These are phyloP conservation scores for Pueraria montana DNA, from an alignment of 306 rosid genomes.

Conservation along the genomic window DNA sequence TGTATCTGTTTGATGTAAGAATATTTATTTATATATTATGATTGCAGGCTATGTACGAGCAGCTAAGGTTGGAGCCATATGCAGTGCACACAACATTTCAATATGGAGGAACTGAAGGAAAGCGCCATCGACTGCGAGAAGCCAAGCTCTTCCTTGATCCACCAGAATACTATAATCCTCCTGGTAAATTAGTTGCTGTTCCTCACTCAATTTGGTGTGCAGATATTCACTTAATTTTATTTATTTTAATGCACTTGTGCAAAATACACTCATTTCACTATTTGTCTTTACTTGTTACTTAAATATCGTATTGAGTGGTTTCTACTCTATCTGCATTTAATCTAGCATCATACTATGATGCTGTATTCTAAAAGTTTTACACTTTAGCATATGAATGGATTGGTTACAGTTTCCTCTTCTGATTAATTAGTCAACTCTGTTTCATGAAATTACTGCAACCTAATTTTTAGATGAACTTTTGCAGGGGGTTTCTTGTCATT, in stretches of 20 bases:
- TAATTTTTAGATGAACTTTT: slow-evolving; percentile 53
- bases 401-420: slow-evolving; percentile 33
- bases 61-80: slow-evolving; percentile 89
- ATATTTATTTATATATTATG: slow-evolving; percentile 22
- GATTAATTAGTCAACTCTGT: slow-evolving; percentile 27
- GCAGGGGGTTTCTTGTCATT: slow-evolving; percentile 93
- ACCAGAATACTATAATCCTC: slow-evolving; percentile 85
- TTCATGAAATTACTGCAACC: slow-evolving; percentile 36
- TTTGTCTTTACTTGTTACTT: slow-evolving; percentile 34
- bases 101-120: slow-evolving; percentile 96
- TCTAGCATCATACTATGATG: slow-evolving; percentile 36
- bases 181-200: slow-evolving; percentile 61
- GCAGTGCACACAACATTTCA: slow-evolving; percentile 97
- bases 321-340: slow-evolving; percentile 13
- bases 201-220: slow-evolving; percentile 39
- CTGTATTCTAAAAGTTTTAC: slow-evolving; percentile 14
- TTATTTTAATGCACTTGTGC: slow-evolving; percentile 34
- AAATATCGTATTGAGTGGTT: slow-evolving; percentile 16
- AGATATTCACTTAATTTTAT: slow-evolving; percentile 21
- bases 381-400: slow-evolving; percentile 24
- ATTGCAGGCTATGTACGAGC: slow-evolving; percentile 87
- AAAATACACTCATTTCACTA: slow-evolving; percentile 27
- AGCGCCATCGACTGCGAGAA: slow-evolving; percentile 95
- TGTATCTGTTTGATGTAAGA: slow-evolving; percentile 8
- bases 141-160: slow-evolving; percentile 91